phyloP scores from a whole-genome alignment of 2,329 filamentous ascomycete species.

The Fusarium buxicola region DNA sequence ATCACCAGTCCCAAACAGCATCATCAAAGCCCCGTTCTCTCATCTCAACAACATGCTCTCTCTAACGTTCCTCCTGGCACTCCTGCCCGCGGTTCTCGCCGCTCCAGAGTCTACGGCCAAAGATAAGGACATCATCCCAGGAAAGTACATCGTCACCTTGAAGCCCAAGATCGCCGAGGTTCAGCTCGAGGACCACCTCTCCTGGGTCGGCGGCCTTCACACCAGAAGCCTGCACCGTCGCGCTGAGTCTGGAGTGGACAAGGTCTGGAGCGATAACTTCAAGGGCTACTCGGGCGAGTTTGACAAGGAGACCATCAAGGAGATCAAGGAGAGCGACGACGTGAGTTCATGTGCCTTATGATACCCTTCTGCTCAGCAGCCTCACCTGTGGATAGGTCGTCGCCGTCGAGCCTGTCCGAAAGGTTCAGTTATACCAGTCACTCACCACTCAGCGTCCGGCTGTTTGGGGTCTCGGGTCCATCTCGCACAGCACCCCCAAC shows the following conservation, averaged over 20 bases:
- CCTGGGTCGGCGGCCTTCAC: constrained; percentile 50
- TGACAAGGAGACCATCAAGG: constrained; percentile 54
- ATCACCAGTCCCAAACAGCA: background rate
- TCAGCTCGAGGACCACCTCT: constrained; percentile 51
- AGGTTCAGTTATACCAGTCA: constrained; percentile 44
- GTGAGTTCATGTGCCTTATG: constrained; percentile 44
- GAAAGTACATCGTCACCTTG: constrained; percentile 60
- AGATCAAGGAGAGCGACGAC: constrained; percentile 54
- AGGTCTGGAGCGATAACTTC: constrained; percentile 49
- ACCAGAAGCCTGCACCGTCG: constrained; percentile 49
- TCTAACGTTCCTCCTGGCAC: constrained; percentile 32
- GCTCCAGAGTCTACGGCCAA: constrained; percentile 9
- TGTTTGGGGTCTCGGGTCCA: constrained; percentile 58
- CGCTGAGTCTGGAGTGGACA: constrained; percentile 48
- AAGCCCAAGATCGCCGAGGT: constrained; percentile 50
- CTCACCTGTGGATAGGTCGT: constrained; percentile 45
- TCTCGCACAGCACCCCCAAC: constrained; percentile 55
- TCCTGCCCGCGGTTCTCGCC: constrained; percentile 34
- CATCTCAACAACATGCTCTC: constrained; percentile 35
- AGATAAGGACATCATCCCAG: constrained; percentile 45
- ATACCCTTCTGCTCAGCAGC: background rate
- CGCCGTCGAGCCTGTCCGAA: constrained; percentile 49
- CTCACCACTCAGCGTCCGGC: constrained; percentile 50
- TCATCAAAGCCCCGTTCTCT: constrained; percentile 4
- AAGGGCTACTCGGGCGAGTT: constrained; percentile 59